Percentiles rank a stretch among this genome's conserved stretches.
These are phyloP conservation scores for Pseudocercospora fuligena DNA, from an alignment of 2,329 filamentous ascomycete species.

Conservation along the genomic window DNA sequence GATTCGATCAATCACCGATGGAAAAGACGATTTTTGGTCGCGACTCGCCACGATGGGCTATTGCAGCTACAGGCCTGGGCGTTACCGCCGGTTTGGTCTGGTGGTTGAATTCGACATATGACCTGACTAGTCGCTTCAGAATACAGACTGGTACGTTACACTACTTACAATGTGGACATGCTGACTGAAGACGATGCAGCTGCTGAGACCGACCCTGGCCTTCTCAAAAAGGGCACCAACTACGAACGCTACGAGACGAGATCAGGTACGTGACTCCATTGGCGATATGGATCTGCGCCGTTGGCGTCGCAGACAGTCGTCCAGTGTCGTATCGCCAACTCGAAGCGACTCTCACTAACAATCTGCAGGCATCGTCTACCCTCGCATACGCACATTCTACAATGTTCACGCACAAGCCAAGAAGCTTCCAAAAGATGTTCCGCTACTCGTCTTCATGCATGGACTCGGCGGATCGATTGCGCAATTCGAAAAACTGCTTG, in stretches of 20 bases:
- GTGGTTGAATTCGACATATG: not conserved
- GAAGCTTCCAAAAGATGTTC: slow-evolving; percentile 76
- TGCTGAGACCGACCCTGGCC: slow-evolving; percentile 69
- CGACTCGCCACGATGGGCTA: not conserved
- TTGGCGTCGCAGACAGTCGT: too few species aligned
- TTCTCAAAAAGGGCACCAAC: slow-evolving; percentile 77
- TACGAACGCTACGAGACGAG: slow-evolving; percentile 74
- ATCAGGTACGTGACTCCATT: slow-evolving; percentile 37
- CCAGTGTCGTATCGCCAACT: too few species aligned
- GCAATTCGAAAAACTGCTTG: slow-evolving; percentile 82
- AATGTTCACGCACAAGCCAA: slow-evolving; percentile 79
- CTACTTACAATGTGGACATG: slow-evolving; percentile 2
- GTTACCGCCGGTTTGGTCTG: not conserved
- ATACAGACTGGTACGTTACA: not conserved
- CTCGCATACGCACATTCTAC: slow-evolving; percentile 80
- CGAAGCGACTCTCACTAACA: not conserved
- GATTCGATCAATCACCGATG: not conserved
- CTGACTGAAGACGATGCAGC: slow-evolving; percentile 19
- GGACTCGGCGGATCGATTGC: slow-evolving; percentile 90
- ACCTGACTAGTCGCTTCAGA: not conserved
- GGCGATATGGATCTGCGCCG: too few species aligned
- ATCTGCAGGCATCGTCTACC: slow-evolving; percentile 64
- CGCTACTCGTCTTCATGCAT: slow-evolving; percentile 88
- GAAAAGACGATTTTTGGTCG: not conserved
- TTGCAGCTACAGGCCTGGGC: slow-evolving; percentile 2